Percentiles rank a stretch among this genome's conserved stretches.
Conservation (phyloP, 768 basidiomycete species). For the Naganishia vishniacii region DNA sequence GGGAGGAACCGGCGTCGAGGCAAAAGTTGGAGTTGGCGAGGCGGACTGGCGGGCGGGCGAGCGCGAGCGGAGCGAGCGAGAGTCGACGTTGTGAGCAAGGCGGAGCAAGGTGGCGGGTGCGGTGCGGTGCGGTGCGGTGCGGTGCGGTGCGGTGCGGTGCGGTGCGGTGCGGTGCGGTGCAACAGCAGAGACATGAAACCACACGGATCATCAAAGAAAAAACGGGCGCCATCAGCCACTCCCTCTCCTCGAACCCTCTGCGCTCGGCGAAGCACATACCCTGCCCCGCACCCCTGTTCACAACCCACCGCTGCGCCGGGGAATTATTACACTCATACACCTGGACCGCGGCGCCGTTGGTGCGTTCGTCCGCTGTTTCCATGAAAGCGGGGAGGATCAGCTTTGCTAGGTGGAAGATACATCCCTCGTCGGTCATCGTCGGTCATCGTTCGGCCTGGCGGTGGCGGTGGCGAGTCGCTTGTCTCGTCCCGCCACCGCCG, state of each 20-base stretch:
- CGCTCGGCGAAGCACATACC: neutral
- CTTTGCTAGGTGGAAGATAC: no score
- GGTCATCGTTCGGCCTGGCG: no score
- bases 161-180: neutral
- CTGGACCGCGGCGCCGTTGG: slow-evolving; percentile 27
- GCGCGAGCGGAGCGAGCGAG: slow-evolving; percentile 25
- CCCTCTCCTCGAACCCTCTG: neutral
- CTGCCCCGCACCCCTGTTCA: slow-evolving; percentile 23
- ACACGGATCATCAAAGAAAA: no score
- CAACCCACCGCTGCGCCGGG: slow-evolving; percentile 30
- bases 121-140: no score
- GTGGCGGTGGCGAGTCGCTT: no score
- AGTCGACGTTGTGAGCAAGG: neutral
- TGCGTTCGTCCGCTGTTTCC: slow-evolving; percentile 7
- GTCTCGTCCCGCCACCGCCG: neutral
- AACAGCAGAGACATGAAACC: neutral
- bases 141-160: no score
- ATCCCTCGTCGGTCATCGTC: no score
- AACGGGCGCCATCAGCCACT: no score
- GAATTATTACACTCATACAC: slow-evolving; percentile 34
- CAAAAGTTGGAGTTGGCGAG: slow-evolving; percentile 32
- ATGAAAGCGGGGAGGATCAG: neutral
- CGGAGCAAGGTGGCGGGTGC: no score
- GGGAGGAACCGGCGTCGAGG: slow-evolving; percentile 33
- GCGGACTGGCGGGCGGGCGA: slow-evolving; percentile 28